Evolutionary conservation across 495 filamentous ascomycete species (phyloP), one percentile per base, ranked within the genome.

Genomic region (Gamarada debralockiae): DNA sequence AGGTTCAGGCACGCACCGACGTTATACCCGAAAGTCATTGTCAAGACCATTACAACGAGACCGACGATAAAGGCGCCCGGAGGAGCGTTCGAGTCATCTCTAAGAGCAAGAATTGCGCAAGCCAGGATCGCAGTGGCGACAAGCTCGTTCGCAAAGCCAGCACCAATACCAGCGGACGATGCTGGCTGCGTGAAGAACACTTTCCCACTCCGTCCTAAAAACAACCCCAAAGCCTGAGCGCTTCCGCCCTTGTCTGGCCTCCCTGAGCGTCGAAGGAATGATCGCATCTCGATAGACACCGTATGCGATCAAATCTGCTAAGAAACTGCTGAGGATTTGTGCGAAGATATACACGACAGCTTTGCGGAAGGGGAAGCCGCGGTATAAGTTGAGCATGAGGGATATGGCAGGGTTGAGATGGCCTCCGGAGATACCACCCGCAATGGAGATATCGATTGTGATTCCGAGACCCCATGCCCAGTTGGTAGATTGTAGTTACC

Each of bases 391-490:
- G 9, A 81, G 58, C 46, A 71, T 68, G 17, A 72, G 60, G 8
- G 76, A 79, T 21, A 80, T 68, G 18, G 64, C 64, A 0, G 76
- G 77, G 53, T 80, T 81, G 34, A 81, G 65, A 50, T 81, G 76
- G 2, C 75, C 76, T 48, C 76, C 76, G 1, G 76, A 80, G n/a
- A 79, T 67, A 53, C 74, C 76, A 63, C 76, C 76, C 22, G 66
- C 73, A 20, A 83, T 69, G 52, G 79, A 80, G 41, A 81, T 78
- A 12, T 67, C 78, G 38, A 80, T 73, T 74, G 79, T 81, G 38
- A 72, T 72, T 4, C 72, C 75, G 7, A 80, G 64, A 0, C 77
- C 78, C 77, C 76, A 82, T 10, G 71, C 68, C 73, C 73, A 78
- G 22, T 65, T 70, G 1, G 67, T 69, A 7, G 73, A 73, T 50